These are phyloP conservation scores for Pyrenopolyporus hunteri DNA, from an alignment of 495 filamentous ascomycete genomes.

Conservation along the genomic window DNA sequence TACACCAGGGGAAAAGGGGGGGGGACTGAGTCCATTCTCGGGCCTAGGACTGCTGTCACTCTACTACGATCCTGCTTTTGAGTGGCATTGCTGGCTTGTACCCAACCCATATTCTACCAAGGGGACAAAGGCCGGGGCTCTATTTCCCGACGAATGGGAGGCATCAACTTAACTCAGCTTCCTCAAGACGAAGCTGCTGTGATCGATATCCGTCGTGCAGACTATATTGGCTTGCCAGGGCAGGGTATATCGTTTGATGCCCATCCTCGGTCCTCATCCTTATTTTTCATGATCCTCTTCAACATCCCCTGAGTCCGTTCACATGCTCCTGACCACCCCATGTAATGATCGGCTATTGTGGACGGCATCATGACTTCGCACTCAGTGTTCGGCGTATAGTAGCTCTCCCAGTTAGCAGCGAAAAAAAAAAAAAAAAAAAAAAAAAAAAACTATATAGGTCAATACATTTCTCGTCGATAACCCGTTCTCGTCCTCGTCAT, in stretches of 20 bases:
- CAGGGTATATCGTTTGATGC: slow-evolving; percentile 23
- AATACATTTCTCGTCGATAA: not conserved
- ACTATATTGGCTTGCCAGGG: slow-evolving; percentile 15
- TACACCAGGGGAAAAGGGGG: slow-evolving; percentile 4
- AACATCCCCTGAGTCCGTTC: slow-evolving; percentile 30
- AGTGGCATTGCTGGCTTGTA: slow-evolving; percentile 13
- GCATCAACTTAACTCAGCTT: slow-evolving; percentile 21
- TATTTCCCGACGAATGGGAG: slow-evolving; percentile 13
- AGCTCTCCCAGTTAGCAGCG: not conserved
- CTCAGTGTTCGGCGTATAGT: slow-evolving; percentile 3
- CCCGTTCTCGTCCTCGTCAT: slow-evolving; percentile 9
- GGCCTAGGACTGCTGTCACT: not conserved
- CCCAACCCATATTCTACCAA: slow-evolving; percentile 12
- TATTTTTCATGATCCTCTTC: slow-evolving; percentile 22
- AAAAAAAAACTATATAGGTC: slow-evolving; percentile 16
- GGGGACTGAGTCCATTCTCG: slow-evolving; percentile 4
- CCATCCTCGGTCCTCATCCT: slow-evolving; percentile 17
- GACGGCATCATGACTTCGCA: slow-evolving; percentile 15
- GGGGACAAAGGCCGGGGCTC: slow-evolving; percentile 6
- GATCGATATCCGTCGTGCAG: slow-evolving; percentile 35
- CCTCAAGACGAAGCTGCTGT: slow-evolving; percentile 31
- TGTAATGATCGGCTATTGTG: slow-evolving; percentile 33
- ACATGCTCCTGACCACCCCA: slow-evolving; percentile 26
- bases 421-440: slow-evolving; percentile 20
- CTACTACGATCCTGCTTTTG: not conserved